Base-by-base conservation (phyloP, 169 alveolate genomes). In the Eimeria sp. region DNA sequence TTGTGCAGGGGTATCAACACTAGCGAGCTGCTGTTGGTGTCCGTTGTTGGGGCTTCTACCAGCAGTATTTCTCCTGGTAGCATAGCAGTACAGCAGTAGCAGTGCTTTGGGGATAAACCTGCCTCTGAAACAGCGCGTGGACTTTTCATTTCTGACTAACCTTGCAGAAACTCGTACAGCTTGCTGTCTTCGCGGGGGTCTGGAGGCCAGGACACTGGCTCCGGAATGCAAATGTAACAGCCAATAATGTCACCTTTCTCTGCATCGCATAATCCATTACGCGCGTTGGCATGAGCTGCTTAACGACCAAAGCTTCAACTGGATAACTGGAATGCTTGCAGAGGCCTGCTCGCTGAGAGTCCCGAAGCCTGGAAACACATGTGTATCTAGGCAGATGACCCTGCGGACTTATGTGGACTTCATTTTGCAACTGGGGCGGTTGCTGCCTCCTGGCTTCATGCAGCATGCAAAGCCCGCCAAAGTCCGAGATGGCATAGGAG, bases 161-260 rank as follows among this genome's bases (percentile, higher is more conserved):
- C 97, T 90, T 97, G 98, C 63, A 98, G 96, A 95, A 92, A 97
- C 84, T 97, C 98, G 92, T 97, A 97, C 47, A 98, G 96, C 94
- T 97, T 98, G 82, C 92, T 95, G 95, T 98, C 98, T 58, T 94
- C 97, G 54, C 99, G 95, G 61, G 99, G 99, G 91, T 98, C 99
- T 49, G 95, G 92, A 76, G 97, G 95, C 95, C 97, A 95, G 96
- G 92, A 86, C 43, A 93, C 88, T 54, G 97, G 96, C 97, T 96
- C 96, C 57, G 96, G 91, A 88, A 96, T 87, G 83, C 95, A 72
- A 78, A 96, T 91, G 95, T 65, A 86, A 70, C 97, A 95, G 82
- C 97, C 97, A 27, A 95, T 89, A 5, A 90, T 57, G 75, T 96
- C 97, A 72, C 96, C 97, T 13, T 94, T 96, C 75, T 96, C 97